A percentile compares a stretch with the other conserved stretches of the same genome.
Conservation (phyloP, 1,284 basidiomycete species). For the Heterobasidion irregulare region DNA sequence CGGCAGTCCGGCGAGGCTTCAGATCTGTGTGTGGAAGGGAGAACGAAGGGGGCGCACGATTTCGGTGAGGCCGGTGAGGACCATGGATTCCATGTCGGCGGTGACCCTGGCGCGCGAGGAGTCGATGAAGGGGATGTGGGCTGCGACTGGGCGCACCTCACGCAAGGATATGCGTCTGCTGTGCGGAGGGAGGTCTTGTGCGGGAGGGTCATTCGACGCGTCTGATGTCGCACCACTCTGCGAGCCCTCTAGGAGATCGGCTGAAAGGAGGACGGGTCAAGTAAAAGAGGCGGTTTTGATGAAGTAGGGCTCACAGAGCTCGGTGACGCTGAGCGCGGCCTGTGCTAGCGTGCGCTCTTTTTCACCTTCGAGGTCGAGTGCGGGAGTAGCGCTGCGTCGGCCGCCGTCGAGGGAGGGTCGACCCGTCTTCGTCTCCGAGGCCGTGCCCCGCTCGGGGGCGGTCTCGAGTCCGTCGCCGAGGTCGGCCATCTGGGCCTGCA, state of each 20-base stretch:
- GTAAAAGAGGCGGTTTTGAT: neutral
- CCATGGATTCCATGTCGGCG: conserved; percentile 83
- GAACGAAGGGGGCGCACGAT: conserved; percentile 40
- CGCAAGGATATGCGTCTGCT: conserved; percentile 44
- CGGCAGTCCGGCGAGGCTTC: conserved; percentile 28
- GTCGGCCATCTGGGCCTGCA: conserved; percentile 75
- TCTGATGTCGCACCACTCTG: neutral
- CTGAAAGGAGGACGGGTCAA: conserved; percentile 14
- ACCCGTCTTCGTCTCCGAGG: conserved; percentile 13
- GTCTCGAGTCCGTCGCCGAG: conserved; percentile 29
- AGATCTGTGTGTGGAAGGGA: neutral
- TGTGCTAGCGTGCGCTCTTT: conserved; percentile 82
- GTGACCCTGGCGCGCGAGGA: conserved; percentile 63
- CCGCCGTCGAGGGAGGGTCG: conserved; percentile 2
- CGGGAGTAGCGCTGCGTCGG: conserved; percentile 10
- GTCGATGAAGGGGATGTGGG: conserved; percentile 66
- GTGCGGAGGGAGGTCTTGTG: conserved; percentile 4
- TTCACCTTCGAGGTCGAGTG: conserved; percentile 56
- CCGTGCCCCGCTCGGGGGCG: conserved; percentile 10
- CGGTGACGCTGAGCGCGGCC: conserved; percentile 84
- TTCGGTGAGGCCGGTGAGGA: conserved; percentile 66
- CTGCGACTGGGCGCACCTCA: conserved; percentile 61
- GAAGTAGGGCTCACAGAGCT: conserved; percentile 52
- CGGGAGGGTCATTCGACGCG: neutral
- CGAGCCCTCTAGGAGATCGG: conserved; percentile 29